Conservation (phyloP, 78 protist species). For the Andalucia godoyi region DNA sequence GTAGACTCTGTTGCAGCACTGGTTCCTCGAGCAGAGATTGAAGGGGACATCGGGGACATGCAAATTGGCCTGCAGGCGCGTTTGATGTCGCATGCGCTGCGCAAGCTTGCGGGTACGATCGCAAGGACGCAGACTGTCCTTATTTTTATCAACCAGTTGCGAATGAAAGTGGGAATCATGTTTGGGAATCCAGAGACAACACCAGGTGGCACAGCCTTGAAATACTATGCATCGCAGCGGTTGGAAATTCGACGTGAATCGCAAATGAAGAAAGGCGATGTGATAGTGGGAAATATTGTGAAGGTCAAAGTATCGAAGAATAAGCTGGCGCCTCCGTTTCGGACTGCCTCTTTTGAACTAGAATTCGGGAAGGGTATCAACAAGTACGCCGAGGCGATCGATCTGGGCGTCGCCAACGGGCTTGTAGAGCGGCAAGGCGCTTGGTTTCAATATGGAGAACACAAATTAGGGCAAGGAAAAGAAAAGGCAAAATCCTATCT, state of each 20-base stretch:
- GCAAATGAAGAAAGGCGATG: slow-evolving; percentile 42
- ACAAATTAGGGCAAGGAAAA: slow-evolving; percentile 31
- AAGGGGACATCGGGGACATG: slow-evolving; percentile 57
- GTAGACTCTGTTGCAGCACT: slow-evolving; percentile 59
- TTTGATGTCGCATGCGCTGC: slow-evolving; percentile 47
- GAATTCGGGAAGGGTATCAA: slow-evolving; percentile 38
- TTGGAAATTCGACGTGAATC: slow-evolving; percentile 37
- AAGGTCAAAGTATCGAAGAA: slow-evolving; percentile 44
- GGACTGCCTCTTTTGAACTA: slow-evolving; percentile 47
- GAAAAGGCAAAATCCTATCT: slow-evolving; percentile 37
- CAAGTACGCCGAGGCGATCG: slow-evolving; percentile 39
- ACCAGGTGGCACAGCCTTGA: slow-evolving; percentile 54
- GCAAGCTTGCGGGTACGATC: slow-evolving; percentile 41
- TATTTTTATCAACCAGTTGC: slow-evolving; percentile 49
- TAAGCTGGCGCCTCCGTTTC: slow-evolving; percentile 51
- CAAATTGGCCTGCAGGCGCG: slow-evolving; percentile 54
- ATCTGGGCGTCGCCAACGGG: slow-evolving; percentile 22
- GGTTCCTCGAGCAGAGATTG: slow-evolving; percentile 45
- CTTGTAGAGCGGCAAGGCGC: slow-evolving; percentile 39
- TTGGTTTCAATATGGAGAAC: slow-evolving; percentile 33
- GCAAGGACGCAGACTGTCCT: slow-evolving; percentile 28
- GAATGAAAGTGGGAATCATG: slow-evolving; percentile 59
- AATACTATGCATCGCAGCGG: slow-evolving; percentile 31
- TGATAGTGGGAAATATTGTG: slow-evolving; percentile 14
- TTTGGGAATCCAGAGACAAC: slow-evolving; percentile 58